Conservation (phyloP, 495 filamentous ascomycete genomes). For the Xylaria grammica region DNA sequence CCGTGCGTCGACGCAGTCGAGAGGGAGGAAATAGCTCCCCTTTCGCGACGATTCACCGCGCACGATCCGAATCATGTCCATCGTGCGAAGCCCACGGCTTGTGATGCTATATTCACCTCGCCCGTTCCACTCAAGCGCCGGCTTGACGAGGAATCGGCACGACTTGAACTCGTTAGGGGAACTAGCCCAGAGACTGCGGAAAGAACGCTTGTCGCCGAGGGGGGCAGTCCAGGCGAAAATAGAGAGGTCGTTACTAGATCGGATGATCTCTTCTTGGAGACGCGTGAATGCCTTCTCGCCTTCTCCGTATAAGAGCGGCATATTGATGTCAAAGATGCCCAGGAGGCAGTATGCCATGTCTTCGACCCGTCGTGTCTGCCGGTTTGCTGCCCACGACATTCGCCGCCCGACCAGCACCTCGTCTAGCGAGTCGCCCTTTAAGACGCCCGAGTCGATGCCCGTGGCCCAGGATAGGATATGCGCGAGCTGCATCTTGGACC, state of each 20-base stretch:
- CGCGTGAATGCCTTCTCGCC: conserved; percentile 37
- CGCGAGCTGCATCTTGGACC: conserved; percentile 35
- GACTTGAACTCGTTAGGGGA: conserved; percentile 29
- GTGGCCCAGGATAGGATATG: conserved; percentile 33
- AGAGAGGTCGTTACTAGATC: conserved; percentile 29
- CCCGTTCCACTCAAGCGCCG: conserved; percentile 29
- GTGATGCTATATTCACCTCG: conserved; percentile 30
- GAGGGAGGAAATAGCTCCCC: conserved; percentile 28
- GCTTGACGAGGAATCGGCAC: conserved; percentile 27
- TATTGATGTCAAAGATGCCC: conserved; percentile 39
- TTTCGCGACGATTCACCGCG: conserved; percentile 17
- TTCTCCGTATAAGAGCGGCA: conserved; percentile 40
- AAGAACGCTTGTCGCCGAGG: conserved; percentile 20
- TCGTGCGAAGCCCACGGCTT: conserved; percentile 27
- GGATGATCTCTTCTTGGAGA: conserved; percentile 35
- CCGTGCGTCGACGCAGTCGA: conserved; percentile 29
- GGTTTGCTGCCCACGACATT: conserved; percentile 37
- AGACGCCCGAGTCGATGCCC: conserved; percentile 29
- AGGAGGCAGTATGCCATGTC: conserved; percentile 40
- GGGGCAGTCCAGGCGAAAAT: conserved; percentile 33
- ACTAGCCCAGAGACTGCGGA: conserved; percentile 26
- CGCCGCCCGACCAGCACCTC: conserved; percentile 31
- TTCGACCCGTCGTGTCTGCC: conserved; percentile 32
- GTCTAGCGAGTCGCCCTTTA: conserved; percentile 27
- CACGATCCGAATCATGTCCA: conserved; percentile 25